Conservation (phyloP, 2,329 filamentous ascomycete genomes). For the Daldinia eschscholtzii region DNA sequence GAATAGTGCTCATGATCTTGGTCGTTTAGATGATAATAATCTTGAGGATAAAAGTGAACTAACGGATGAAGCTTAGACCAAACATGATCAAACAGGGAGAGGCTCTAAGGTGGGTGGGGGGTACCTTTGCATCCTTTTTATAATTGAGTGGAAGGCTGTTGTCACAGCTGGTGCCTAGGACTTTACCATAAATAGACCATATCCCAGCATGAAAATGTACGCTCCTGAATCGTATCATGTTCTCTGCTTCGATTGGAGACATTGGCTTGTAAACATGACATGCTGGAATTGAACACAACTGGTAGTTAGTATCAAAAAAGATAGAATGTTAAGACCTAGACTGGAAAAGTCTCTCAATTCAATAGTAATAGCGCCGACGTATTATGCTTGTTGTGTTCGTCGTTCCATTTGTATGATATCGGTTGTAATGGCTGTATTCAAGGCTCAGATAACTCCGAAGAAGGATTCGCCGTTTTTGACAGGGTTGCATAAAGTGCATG, state of each 20-base stretch:
- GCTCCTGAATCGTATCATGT: not conserved
- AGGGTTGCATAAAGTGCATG: not conserved
- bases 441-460: not conserved
- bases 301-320: not conserved
- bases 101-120: not conserved
- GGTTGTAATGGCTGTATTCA: not conserved
- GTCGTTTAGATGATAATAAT: not conserved
- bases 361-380: not conserved
- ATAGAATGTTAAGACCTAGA: not conserved
- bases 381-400: not conserved
- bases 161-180: not conserved
- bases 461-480: not conserved
- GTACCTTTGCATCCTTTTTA: not conserved
- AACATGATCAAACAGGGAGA: not conserved
- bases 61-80: conserved; percentile 7
- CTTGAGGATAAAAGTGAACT: not conserved
- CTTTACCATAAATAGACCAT: not conserved
- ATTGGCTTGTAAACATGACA: too few relatives aligned
- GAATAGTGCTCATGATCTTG: conserved; percentile 18
- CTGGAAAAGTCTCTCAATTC: not conserved
- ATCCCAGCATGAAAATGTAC: not conserved
- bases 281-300: not conserved
- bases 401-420: not conserved
- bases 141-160: not conserved
- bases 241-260: not conserved